Evolutionary conservation across 1,284 basidiomycete genomes (phyloP).

Genomic region (Sporisorium exsertum): DNA sequence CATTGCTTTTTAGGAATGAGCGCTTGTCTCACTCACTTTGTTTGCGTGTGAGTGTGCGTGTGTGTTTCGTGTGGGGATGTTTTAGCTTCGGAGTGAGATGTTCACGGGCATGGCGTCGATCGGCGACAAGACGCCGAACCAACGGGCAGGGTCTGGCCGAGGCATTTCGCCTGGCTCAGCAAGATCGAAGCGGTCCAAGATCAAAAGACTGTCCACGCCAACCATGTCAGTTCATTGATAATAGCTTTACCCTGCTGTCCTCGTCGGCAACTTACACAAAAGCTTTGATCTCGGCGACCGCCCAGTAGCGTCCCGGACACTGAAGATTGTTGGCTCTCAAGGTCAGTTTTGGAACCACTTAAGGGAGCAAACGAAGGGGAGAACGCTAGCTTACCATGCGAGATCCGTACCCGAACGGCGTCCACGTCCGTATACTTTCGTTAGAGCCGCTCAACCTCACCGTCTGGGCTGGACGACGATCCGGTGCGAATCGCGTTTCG

Average conservation of each 20-base stretch:
- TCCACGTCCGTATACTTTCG: conserved; percentile 22
- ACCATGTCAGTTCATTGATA: neutral
- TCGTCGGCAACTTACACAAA: neutral
- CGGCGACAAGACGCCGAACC: conserved; percentile 25
- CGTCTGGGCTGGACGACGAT: neutral
- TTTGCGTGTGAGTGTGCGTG: neutral
- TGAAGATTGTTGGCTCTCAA: neutral
- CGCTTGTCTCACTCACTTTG: neutral
- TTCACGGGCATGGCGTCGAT: conserved; percentile 14
- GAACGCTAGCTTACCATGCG: neutral
- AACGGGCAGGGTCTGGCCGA: conserved; percentile 10
- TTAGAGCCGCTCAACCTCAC: neutral
- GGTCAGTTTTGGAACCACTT: too few relatives aligned
- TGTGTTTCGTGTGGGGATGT: neutral
- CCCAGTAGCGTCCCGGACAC: conserved; percentile 36
- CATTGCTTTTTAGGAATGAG: too few relatives aligned
- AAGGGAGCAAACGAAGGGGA: too few relatives aligned
- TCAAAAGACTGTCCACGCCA: conserved; percentile 5
- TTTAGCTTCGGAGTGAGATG: conserved; percentile 4
- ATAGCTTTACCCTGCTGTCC: too few relatives aligned
- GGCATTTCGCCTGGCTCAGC: conserved; percentile 6
- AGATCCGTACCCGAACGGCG: conserved; percentile 20
- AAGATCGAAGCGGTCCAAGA: conserved; percentile 25
- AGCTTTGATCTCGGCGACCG: conserved; percentile 33
- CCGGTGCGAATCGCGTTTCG: conserved; percentile 13